These are phyloP conservation scores for Medakamo hakoo DNA, from an alignment of 139 green algal genomes.

Conservation along the genomic window DNA sequence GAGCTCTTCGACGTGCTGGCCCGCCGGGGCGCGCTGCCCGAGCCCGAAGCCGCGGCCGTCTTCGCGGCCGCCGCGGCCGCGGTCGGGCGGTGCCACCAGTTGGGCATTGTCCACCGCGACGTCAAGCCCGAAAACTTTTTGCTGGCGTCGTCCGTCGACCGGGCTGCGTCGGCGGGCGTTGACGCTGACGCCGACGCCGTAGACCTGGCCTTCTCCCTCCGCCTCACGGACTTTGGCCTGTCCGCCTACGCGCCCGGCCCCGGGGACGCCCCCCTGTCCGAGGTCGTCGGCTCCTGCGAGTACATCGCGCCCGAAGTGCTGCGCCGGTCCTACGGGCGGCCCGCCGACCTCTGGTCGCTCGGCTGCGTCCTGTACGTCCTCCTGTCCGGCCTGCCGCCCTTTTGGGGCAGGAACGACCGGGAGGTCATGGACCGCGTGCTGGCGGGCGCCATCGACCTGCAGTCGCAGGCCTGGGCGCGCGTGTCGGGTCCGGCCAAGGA, in stretches of 20 bases:
- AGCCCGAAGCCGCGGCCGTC: slow-evolving; percentile 9
- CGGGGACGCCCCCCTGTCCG: slow-evolving; percentile 7
- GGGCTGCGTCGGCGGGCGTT: slow-evolving; percentile 9
- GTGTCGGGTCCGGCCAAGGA: slow-evolving; percentile 19
- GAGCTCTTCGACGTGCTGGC: slow-evolving; percentile 19
- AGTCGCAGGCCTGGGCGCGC: slow-evolving; percentile 19
- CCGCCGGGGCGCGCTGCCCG: slow-evolving; percentile 2
- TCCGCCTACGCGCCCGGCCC: slow-evolving; percentile 45
- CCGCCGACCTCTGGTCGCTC: slow-evolving; percentile 68
- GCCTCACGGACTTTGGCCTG: slow-evolving; percentile 57
- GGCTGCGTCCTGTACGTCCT: slow-evolving; percentile 87
- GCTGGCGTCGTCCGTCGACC: slow-evolving; percentile 22
- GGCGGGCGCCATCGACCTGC: slow-evolving; percentile 22
- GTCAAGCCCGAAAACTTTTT: slow-evolving; percentile 77
- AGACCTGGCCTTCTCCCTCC: slow-evolving; percentile 19
- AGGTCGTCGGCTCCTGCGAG: slow-evolving; percentile 27
- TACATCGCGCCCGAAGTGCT: slow-evolving; percentile 72
- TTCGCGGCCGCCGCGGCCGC: slow-evolving; percentile 11
- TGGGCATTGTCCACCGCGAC: slow-evolving; percentile 30
- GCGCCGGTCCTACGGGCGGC: slow-evolving; percentile 29
- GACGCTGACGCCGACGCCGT: slow-evolving; percentile 35
- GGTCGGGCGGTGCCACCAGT: slow-evolving; percentile 13
- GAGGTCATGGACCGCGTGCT: slow-evolving; percentile 54
- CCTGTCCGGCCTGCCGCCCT: slow-evolving; percentile 68
- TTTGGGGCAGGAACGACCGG: slow-evolving; percentile 63